A percentile compares a stretch with the other conserved stretches of the same genome.
These are phyloP conservation scores for Phyllosticta paracitricarpa DNA, from an alignment of 2,329 filamentous ascomycete species.

Conservation along the genomic window DNA sequence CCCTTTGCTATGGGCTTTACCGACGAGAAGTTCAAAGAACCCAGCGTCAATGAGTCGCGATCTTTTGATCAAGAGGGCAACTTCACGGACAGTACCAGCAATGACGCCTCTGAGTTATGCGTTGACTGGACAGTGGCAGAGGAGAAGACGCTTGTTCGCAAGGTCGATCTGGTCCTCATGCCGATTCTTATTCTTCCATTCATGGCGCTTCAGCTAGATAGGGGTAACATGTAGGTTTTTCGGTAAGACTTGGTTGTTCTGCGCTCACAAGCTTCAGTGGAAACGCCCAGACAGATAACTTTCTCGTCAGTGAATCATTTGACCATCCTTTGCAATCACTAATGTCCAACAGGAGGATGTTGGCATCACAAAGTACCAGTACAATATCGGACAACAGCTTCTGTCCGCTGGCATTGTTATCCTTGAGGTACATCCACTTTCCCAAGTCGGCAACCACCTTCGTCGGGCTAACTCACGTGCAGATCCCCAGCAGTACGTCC, in stretches of 20 bases:
- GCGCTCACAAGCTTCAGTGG: not conserved
- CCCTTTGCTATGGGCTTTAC: not conserved
- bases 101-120: not conserved
- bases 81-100: not conserved
- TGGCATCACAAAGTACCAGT: slow-evolving; percentile 21
- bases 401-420: slow-evolving; percentile 24
- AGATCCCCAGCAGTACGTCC: not conserved
- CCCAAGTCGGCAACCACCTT: not conserved
- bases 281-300: slow-evolving; percentile 21
- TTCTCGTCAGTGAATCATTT: slow-evolving; percentile 12
- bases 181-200: slow-evolving; percentile 23
- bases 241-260: too few species aligned
- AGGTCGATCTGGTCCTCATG: slow-evolving; percentile 23
- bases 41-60: not conserved
- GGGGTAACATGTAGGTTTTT: slow-evolving; percentile 17
- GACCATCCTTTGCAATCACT: not conserved
- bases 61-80: not conserved
- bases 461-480: slow-evolving; percentile 3
- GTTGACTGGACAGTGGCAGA: slow-evolving; percentile 18
- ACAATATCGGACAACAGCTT: slow-evolving; percentile 26
- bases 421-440: slow-evolving; percentile 14
- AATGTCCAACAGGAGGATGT: slow-evolving; percentile 15
- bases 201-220: slow-evolving; percentile 24
- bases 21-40: not conserved
- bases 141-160: slow-evolving; percentile 20